Percentiles rank a stretch among this genome's conserved stretches.
Evolutionary conservation across 305 asterid genomes (phyloP).

Genomic region (Fraxinus angustifolia): DNA sequence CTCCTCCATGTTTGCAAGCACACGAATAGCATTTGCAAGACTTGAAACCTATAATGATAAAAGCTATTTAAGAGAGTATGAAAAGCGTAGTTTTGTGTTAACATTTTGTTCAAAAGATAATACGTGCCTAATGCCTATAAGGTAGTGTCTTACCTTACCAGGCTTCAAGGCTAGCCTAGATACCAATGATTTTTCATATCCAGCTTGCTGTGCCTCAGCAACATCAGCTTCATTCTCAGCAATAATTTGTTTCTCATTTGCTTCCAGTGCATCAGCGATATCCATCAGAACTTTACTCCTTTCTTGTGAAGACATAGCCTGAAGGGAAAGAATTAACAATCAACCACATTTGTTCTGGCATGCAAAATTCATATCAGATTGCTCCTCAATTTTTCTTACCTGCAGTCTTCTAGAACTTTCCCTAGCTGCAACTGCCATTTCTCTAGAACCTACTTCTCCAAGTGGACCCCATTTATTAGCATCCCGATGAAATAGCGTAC

Average conservation of each 20-base stretch:
- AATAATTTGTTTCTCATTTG: conserved; percentile 58
- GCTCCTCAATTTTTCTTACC: conserved; percentile 36
- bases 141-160: conserved; percentile 57
- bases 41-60: conserved; percentile 53
- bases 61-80: background rate
- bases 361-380: background rate
- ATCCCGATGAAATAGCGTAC: conserved; percentile 79
- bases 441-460: conserved; percentile 50
- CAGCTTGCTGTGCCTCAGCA: conserved; percentile 66
- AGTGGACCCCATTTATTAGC: conserved; percentile 54
- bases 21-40: conserved; percentile 87
- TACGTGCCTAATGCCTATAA: background rate
- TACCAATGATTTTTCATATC: conserved; percentile 78
- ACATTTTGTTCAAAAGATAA: conserved; percentile 19
- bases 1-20: conserved; percentile 97
- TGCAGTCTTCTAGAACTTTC: conserved; percentile 81
- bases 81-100: background rate
- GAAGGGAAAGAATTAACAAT: conserved; percentile 24
- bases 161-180: conserved; percentile 82
- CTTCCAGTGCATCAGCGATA: conserved; percentile 89
- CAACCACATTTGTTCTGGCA: conserved; percentile 2
- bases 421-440: conserved; percentile 78
- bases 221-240: conserved; percentile 90
- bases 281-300: conserved; percentile 79
- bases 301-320: conserved; percentile 78